Base-by-base conservation (phyloP, 441 rosid species). In the Hura crepitans region DNA sequence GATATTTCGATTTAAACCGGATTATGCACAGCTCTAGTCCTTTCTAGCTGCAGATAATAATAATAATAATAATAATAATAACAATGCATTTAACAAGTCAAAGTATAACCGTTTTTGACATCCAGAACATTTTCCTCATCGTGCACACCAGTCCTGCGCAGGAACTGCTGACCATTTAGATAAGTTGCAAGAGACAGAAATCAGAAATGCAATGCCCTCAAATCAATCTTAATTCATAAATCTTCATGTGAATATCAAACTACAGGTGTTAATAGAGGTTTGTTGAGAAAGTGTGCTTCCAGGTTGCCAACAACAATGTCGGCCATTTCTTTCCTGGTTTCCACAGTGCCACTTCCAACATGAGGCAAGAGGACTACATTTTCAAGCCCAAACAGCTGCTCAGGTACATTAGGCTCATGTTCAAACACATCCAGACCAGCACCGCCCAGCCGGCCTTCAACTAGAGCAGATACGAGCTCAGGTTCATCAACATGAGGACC, bases 401-500 rank as follows among this genome's bases (percentile, higher is more conserved):
- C 83, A 0, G 90, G 91, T 49, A 83, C 84, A 10, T 81, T 62
- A 46, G 90, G 91, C 49, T 89, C 94, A 20, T 86, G 60, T 53
- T 84, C 86, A 69, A 76, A 89, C 62, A 89, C 89, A 66, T 86
- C 94, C 0, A 88, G 83, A 12, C 93, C 91, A 7, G 93, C 91
- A 46, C 91, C 91, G 0, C 88, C 91, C 58, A 86, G 59, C 65
- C 86, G 77, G 70, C 90, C 85, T 75, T 89, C 87, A 6, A 84
- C 85, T 0, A 89, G 67, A 25, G 95, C 92, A 42, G 87, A 78
- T 28, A 89, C 91, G 35, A 89, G 86, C 75, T 84, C 89, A 0
- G 82, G 81, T 77, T 89, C 92, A 60, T 89, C 87, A n/a, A 87
- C 87, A 74, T 75, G 88, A 54, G 84, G 85, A 15, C 95, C 96